These are phyloP conservation scores for Diversispora epigaea DNA, from an alignment of 192 early-diverging fungal genomes.

Conservation along the genomic window DNA sequence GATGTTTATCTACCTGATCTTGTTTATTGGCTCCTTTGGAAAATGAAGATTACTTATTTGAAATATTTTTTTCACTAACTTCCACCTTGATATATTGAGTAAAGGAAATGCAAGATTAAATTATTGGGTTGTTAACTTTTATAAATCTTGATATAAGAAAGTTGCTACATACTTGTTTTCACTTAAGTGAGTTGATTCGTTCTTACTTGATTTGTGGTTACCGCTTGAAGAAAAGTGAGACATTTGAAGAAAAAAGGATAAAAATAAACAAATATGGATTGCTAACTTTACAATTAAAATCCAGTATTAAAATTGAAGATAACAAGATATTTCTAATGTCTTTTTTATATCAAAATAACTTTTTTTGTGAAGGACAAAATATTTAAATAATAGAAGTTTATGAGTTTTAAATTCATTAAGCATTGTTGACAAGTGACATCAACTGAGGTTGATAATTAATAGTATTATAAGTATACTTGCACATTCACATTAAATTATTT, in stretches of 20 bases:
- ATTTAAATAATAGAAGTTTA: too few relatives aligned
- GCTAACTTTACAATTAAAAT: too few relatives aligned
- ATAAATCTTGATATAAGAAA: neutral
- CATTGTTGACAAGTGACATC: too few relatives aligned
- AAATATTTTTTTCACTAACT: neutral
- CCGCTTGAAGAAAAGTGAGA: neutral
- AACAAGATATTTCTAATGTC: too few relatives aligned
- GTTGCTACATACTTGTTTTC: neutral
- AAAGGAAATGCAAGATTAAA: neutral
- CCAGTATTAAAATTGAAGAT: too few relatives aligned
- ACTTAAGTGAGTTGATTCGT: neutral
- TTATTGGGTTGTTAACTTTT: neutral
- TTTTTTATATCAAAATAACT: too few relatives aligned
- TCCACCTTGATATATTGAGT: neutral
- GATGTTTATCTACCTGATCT: neutral
- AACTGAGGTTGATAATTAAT: too few relatives aligned
- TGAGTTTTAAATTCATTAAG: too few relatives aligned
- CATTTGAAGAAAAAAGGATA: conserved; percentile 1
- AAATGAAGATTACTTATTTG: neutral
- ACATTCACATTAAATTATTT: too few relatives aligned
- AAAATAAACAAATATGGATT: too few relatives aligned
- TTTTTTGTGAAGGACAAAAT: too few relatives aligned
- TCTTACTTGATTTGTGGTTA: neutral
- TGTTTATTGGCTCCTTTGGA: conserved; percentile 9
- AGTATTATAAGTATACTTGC: too few relatives aligned